Evolutionary conservation across 2,329 filamentous ascomycete genomes (phyloP).

Genomic region (Aureobasidium subglaciale): DNA sequence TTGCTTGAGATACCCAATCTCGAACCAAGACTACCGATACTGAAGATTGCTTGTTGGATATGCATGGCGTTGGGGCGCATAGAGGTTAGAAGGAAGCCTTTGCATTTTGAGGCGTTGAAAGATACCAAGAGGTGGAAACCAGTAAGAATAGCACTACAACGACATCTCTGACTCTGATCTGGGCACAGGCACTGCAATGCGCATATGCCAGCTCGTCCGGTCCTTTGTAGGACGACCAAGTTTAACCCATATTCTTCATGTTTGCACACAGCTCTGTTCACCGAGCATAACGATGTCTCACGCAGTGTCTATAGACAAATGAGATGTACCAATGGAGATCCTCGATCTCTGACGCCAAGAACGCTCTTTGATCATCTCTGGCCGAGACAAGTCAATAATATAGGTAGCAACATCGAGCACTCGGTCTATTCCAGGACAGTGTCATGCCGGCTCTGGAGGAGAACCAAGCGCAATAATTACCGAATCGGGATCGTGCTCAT

Average conservation of each 20-base stretch:
- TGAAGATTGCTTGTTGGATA: not conserved
- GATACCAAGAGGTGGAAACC: not conserved
- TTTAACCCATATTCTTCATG: not conserved
- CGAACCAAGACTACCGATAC: not conserved
- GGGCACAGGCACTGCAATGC: no score
- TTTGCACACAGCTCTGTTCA: not conserved
- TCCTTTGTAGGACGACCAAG: not conserved
- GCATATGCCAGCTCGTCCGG: not conserved
- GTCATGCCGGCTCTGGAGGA: not conserved
- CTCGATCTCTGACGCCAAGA: no score
- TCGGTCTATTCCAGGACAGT: not conserved
- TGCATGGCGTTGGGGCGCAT: conserved; percentile 13
- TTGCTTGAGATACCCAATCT: not conserved
- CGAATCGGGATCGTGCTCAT: not conserved
- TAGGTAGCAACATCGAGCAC: not conserved
- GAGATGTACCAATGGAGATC: no score
- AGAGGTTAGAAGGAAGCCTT: not conserved
- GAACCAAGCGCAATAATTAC: not conserved
- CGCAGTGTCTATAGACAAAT: no score
- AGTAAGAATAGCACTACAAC: not conserved
- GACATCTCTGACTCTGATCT: no score
- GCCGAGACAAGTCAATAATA: not conserved
- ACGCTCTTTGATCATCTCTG: not conserved
- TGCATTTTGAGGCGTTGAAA: conserved; percentile 2
- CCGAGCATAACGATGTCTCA: no score